Conservation (phyloP, 2,329 filamentous ascomycete genomes). For the Arthrobotrys musiformis region DNA sequence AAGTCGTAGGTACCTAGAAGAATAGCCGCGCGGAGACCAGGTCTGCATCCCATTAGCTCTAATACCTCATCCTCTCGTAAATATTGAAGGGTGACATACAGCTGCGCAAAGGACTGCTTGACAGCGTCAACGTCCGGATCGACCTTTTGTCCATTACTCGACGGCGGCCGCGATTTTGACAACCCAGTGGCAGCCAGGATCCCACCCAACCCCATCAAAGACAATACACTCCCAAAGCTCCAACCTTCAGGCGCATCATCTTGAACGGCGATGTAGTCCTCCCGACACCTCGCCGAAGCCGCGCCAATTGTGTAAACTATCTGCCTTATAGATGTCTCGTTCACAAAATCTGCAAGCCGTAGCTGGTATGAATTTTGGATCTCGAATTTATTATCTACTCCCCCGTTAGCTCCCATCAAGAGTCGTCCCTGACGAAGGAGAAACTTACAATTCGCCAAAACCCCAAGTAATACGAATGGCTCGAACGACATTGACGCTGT, state of each 20-base stretch:
- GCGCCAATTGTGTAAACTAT: slow-evolving; percentile 80
- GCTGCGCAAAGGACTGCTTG: slow-evolving; percentile 79
- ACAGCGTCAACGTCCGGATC: slow-evolving; percentile 78
- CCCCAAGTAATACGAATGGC: slow-evolving; percentile 83
- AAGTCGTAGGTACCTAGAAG: slow-evolving; percentile 93
- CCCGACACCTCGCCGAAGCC: slow-evolving; percentile 75
- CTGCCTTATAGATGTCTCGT: slow-evolving; percentile 84
- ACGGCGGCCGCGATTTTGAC: slow-evolving; percentile 67
- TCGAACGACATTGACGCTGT: slow-evolving; percentile 72
- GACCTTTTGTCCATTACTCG: slow-evolving; percentile 44
- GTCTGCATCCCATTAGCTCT: slow-evolving; percentile 67
- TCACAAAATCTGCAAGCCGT: slow-evolving; percentile 93
- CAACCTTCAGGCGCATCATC: slow-evolving; percentile 92
- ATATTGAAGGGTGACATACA: slow-evolving; percentile 69
- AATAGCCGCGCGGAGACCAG: slow-evolving; percentile 79
- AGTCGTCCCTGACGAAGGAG: no score
- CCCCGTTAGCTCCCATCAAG: not conserved
- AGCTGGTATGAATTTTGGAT: slow-evolving; percentile 96
- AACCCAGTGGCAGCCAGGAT: slow-evolving; percentile 41
- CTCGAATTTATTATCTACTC: slow-evolving; percentile 89
- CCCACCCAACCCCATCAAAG: slow-evolving; percentile 74
- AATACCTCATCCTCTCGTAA: not conserved
- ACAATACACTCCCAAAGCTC: slow-evolving; percentile 82
- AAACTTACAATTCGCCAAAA: slow-evolving; percentile 78
- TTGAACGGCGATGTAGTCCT: slow-evolving; percentile 83